Conservation (phyloP, 2,329 filamentous ascomycete genomes). For the Teratosphaeria zuluensis region DNA sequence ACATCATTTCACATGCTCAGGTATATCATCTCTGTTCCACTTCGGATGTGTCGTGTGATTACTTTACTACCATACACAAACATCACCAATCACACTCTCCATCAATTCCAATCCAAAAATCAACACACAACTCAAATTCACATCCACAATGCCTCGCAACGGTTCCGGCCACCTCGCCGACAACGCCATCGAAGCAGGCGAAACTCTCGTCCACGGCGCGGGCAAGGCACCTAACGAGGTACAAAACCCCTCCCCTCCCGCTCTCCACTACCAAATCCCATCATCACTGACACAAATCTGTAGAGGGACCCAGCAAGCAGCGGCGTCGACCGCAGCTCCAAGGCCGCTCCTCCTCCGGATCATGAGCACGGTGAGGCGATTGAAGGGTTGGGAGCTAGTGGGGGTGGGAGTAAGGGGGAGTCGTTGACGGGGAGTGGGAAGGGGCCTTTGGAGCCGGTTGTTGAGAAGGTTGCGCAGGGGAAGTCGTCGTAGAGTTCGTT, state of each 20-base stretch:
- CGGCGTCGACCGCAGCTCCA: conserved; percentile 27
- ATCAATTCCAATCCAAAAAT: not conserved
- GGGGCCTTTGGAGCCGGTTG: not conserved
- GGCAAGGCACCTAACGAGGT: conserved; percentile 23
- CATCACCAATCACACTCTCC: not conserved
- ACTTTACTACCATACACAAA: not conserved
- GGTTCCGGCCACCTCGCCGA: conserved; percentile 12
- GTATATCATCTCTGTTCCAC: not conserved
- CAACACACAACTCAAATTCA: not conserved
- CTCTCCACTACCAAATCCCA: no score
- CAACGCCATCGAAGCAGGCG: conserved; percentile 30
- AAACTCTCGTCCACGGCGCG: conserved; percentile 30
- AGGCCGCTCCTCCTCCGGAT: conserved; percentile 30
- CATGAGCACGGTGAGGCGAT: conserved; percentile 29
- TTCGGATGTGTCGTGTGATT: not conserved
- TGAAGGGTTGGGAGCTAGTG: conserved; percentile 27
- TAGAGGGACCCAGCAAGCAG: conserved; percentile 10
- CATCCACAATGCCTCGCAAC: conserved; percentile 4
- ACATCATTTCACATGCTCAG: not conserved
- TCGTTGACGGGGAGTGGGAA: conserved; percentile 3
- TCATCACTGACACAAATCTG: no score
- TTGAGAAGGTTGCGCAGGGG: not conserved
- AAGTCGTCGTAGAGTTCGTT: no score
- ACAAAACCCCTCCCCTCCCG: no score
- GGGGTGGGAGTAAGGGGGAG: conserved; percentile 19